Base-by-base conservation (phyloP, 75 land plant species). In the Cunninghamia lanceolata region DNA sequence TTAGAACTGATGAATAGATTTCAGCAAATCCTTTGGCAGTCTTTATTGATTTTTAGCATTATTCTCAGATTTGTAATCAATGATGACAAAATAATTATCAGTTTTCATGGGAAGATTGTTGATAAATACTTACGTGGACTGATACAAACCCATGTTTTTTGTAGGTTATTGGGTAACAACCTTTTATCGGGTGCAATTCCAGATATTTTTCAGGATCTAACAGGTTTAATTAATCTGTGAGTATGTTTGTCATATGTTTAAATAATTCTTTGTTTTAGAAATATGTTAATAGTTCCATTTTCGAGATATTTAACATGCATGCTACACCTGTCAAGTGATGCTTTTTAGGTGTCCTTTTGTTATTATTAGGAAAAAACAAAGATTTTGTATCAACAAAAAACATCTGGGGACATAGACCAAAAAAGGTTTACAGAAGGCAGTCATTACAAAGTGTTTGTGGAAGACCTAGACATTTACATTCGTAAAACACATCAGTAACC, bases 131-230 rank as follows among this genome's bases (percentile, higher is more conserved):
- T 43, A 46, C 46, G 53, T 45, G 46, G 30, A 73, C 2, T 3
- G 28, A 4, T 84, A 63, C 50, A 40, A 83, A 63, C 32, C 25
- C 85, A 15, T 86, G 43, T 59, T 36, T 82, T 17, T 84, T 36
- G 71, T 90, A 95, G 97, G 90, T 91, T 91, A 53, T 84, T 97
- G 19, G 90, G 87, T 85, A 83, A 89, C 71, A 97, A 97, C 88
- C 86, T 80, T 74, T 84, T 97, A 43, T 86, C 85, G 70, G 97
- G 95, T 82, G 86, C 56, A 54, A 88, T 97, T 83, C 97, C 99
- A 42, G 95, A 93, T 89, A 85, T 91, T 59, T 91, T 97, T 86
- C 88, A 89, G 42, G 83, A 56, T 63, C 90, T 95, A 81, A 54
- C 73, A 9, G 85, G 84, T 68, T 82, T 93, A 47, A 85, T 80